Conservation (phyloP, 1,284 basidiomycete species). For the Athelia psychrophila region DNA sequence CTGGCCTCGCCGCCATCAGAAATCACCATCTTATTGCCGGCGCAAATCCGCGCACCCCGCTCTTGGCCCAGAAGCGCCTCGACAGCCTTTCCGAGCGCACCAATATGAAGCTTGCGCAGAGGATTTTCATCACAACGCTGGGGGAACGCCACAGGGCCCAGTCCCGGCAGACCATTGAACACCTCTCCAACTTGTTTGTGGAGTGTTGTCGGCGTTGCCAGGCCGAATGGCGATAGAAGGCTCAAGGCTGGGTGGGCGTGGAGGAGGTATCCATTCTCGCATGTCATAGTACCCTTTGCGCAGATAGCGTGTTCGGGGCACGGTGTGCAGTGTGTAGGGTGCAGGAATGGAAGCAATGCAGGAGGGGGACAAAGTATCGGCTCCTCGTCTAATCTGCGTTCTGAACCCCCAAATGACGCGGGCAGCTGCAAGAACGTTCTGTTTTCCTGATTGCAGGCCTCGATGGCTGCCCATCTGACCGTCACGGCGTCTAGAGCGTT, state of each 20-base stretch:
- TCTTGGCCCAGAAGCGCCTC: slow-evolving; percentile 67
- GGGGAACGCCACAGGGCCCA: slow-evolving; percentile 78
- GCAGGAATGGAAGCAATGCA: slow-evolving; percentile 54
- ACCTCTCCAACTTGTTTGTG: slow-evolving; percentile 44
- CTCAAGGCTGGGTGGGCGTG: slow-evolving; percentile 54
- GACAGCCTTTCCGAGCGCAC: slow-evolving; percentile 72
- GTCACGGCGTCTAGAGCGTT: slow-evolving; percentile 48
- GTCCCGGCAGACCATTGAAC: slow-evolving; percentile 73
- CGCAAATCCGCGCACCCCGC: slow-evolving; percentile 71
- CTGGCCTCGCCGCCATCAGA: slow-evolving; percentile 65
- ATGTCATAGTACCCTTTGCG: slow-evolving; percentile 58
- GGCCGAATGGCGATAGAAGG: slow-evolving; percentile 32
- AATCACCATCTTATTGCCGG: slow-evolving; percentile 39
- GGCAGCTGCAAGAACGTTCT: slow-evolving; percentile 37
- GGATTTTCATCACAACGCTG: slow-evolving; percentile 85
- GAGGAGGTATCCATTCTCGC: slow-evolving; percentile 75
- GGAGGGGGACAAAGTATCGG: slow-evolving; percentile 44
- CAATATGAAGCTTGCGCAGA: slow-evolving; percentile 74
- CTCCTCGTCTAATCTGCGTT: slow-evolving; percentile 29
- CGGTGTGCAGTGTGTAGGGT: slow-evolving; percentile 73
- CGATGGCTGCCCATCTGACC: slow-evolving; percentile 42
- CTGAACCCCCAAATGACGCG: slow-evolving; percentile 24
- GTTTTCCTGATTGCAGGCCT: slow-evolving; percentile 60
- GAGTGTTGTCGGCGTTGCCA: slow-evolving; percentile 36
- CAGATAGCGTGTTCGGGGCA: slow-evolving; percentile 87